A percentile compares a stretch with the other conserved stretches of the same genome.
phyloP scores from a whole-genome alignment of 495 filamentous ascomycete genomes.

The Penicillium simplicissimum region DNA sequence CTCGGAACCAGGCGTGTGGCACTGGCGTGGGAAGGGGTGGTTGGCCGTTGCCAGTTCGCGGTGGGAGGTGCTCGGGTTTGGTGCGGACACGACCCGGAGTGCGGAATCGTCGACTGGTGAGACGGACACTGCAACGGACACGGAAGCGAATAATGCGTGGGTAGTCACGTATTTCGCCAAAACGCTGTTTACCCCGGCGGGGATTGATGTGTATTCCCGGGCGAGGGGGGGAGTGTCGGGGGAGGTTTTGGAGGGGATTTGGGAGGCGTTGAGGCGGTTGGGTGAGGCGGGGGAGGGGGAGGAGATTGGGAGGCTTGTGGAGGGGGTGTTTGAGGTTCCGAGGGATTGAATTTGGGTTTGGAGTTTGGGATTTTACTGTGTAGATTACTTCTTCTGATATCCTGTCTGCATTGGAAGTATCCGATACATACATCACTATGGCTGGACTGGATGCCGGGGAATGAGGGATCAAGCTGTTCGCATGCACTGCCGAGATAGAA shows the following conservation, averaged over 20 bases:
- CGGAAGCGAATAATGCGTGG: too few relatives aligned
- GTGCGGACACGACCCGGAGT: conserved; percentile 47
- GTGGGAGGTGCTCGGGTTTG: conserved; percentile 77
- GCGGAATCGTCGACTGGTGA: too few relatives aligned
- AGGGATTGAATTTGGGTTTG: conserved; percentile 13
- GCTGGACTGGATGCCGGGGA: background rate
- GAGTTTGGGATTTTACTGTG: background rate
- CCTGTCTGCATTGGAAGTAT: conserved; percentile 1
- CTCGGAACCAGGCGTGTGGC: conserved; percentile 51
- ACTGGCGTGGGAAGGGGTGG: conserved; percentile 72
- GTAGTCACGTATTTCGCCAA: conserved; percentile 75
- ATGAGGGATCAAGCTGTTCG: background rate
- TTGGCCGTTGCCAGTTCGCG: conserved; percentile 62
- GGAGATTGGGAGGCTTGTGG: conserved; percentile 21
- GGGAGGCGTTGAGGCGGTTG: conserved; percentile 43
- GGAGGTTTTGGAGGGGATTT: conserved; percentile 48
- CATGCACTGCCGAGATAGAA: background rate
- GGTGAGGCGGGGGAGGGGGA: background rate
- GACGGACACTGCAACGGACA: too few relatives aligned
- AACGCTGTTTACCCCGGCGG: conserved; percentile 73
- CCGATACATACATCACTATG: background rate
- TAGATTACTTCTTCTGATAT: too few relatives aligned
- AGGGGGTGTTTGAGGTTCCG: conserved; percentile 23
- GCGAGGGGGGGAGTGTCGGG: conserved; percentile 51
- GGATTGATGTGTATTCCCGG: conserved; percentile 70